Evolutionary conservation across 164 flowering plant species (phyloP), one percentile per base, ranked within the genome.

Genomic region (Saururus chinensis): DNA sequence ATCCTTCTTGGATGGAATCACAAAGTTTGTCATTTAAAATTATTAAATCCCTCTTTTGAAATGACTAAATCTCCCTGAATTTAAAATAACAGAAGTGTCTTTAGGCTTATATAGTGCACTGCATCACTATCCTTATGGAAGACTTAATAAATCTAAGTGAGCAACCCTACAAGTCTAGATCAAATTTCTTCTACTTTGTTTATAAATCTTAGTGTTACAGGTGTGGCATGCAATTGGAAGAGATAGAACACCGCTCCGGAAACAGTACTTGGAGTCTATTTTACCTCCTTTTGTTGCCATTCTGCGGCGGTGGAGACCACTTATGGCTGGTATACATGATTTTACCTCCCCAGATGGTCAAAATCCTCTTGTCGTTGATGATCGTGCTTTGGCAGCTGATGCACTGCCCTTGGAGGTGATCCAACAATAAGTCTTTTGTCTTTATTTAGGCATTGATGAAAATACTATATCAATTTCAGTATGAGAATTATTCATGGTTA

Each of bases 321-420:
- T 88, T 71, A 76, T 95, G 73, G 96, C 96, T 51, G 96, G 96
- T 68, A 84, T 91, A 66, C 89, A 87, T 73, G 97, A 95, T 66
- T 92, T 95, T 74, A 86, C 96, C 48, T 87, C 93, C 48, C 74
- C 90, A 25, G 98, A 89, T 76, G 97, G 93, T 73, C 68, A 79
- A 60, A 95, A 95, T 77, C 99, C 99, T 54, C 86, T 95, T 56
- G 68, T 76, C 66, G 86, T 74, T 55, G 99, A 91, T 78, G 98
- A 91, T 64, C 97, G 85, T 67, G 96, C 98, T 51, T 74, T 91
- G 78, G 95, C 97, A 66, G 96, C 97, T n/a, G 99, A 95, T 81
- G 79, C 96, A 54, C 81, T 89, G 30, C 99, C 99, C 42, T 24
- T 91, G 52, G 99, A 95, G 97, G 99, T 95, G 64, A 73, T 64